A percentile compares a stretch with the other conserved stretches of the same genome.
Evolutionary conservation across 495 filamentous ascomycete genomes (phyloP).

Genomic region (Trichoderma orchidacearum): DNA sequence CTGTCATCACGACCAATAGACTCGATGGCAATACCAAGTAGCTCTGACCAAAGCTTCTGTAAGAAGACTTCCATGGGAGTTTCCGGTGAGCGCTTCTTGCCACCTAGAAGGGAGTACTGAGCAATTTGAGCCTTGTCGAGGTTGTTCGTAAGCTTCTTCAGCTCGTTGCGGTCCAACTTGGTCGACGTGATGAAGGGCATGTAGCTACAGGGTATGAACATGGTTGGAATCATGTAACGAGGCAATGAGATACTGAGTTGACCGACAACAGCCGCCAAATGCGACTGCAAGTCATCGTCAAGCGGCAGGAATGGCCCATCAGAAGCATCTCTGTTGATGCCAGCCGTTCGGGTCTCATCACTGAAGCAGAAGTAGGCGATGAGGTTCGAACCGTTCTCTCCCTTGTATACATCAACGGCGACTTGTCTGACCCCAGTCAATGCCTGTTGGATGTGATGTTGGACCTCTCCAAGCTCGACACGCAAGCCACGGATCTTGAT

Average conservation of each 20-base stretch:
- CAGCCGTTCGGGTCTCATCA: conserved; percentile 9
- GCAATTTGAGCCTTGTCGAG: background rate
- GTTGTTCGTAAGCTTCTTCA: background rate
- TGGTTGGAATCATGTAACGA: conserved; percentile 8
- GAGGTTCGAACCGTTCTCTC: conserved; percentile 14
- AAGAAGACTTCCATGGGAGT: conserved; percentile 3
- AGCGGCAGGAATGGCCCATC: conserved; percentile 9
- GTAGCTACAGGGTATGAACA: conserved; percentile 5
- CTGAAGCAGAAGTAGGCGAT: conserved; percentile 21
- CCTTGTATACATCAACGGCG: conserved; percentile 8
- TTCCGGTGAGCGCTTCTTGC: background rate
- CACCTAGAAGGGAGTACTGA: background rate
- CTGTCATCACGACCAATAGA: conserved; percentile 33
- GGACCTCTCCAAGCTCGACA: conserved; percentile 1
- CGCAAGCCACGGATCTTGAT: background rate
- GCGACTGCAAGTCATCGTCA: background rate
- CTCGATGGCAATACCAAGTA: background rate
- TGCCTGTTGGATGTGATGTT: background rate
- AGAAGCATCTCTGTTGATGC: conserved; percentile 7
- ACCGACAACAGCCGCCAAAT: background rate
- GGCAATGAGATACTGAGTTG: conserved; percentile 3
- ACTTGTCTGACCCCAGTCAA: background rate
- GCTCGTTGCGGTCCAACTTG: background rate
- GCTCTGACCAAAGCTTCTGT: background rate
- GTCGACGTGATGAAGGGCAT: conserved; percentile 29